phyloP scores from a whole-genome alignment of 495 filamentous ascomycete species.

The Letharia columbiana region DNA sequence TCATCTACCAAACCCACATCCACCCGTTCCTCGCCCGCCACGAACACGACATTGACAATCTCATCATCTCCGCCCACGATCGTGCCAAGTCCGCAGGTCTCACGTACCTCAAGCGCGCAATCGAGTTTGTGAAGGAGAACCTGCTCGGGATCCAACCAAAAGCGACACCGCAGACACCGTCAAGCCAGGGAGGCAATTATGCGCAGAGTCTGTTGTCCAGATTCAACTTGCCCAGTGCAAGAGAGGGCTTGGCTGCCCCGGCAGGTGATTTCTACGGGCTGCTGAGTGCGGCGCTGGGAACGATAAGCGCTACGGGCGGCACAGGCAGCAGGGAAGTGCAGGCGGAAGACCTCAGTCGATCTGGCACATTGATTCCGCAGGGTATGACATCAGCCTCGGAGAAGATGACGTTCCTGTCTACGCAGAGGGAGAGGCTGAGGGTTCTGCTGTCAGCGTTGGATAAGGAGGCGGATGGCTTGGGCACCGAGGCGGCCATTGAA shows the following conservation, averaged over 20 bases:
- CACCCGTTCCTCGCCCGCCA: constrained; percentile 83
- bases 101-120: constrained; percentile 66
- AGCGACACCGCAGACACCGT: constrained; percentile 32
- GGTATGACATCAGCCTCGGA: constrained; percentile 52
- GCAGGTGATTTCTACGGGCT: constrained; percentile 63
- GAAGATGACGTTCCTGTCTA: constrained; percentile 58
- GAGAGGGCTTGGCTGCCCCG: constrained; percentile 35
- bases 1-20: constrained; percentile 76
- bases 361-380: constrained; percentile 58
- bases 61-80: constrained; percentile 77
- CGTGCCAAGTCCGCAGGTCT: constrained; percentile 69
- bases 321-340: constrained; percentile 40
- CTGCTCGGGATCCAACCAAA: constrained; percentile 52
- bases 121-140: constrained; percentile 66
- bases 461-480: constrained; percentile 52
- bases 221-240: constrained; percentile 65
- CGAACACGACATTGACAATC: constrained; percentile 80
- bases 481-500: constrained; percentile 32
- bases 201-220: constrained; percentile 74
- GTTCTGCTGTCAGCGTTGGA: constrained; percentile 66
- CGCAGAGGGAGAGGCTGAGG: constrained; percentile 64
- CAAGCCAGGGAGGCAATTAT: constrained; percentile 48
- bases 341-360: constrained; percentile 45
- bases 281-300: constrained; percentile 59
- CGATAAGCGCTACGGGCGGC: constrained; percentile 32